Percentiles rank a stretch among this genome's conserved stretches.
Evolutionary conservation across 2,329 filamentous ascomycete species (phyloP).

Genomic region (Fusarium caatingaense): DNA sequence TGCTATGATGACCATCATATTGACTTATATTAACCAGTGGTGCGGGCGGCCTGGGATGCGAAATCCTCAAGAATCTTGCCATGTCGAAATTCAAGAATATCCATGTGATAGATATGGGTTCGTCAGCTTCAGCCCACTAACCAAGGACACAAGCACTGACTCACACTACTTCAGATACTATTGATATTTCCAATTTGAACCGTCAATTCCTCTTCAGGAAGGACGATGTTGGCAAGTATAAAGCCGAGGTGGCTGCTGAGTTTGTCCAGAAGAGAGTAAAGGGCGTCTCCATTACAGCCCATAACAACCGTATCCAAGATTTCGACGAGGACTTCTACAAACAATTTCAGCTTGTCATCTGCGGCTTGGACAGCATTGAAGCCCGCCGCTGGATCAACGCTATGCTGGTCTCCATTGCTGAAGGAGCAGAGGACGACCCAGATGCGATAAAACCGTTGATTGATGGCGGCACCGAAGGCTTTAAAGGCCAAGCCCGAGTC

Average conservation of each 20-base stretch:
- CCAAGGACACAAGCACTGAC: background rate
- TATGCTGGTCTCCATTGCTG: slow-evolving; percentile 89
- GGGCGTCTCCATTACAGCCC: slow-evolving; percentile 91
- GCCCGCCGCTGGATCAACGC: slow-evolving; percentile 99
- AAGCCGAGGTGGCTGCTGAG: slow-evolving; percentile 90
- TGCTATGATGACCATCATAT: slow-evolving; percentile 12
- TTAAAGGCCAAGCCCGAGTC: slow-evolving; percentile 96
- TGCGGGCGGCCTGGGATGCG: slow-evolving; percentile 92
- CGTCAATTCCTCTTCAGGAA: slow-evolving; percentile 96
- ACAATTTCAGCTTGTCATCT: slow-evolving; percentile 94
- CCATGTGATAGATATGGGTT: slow-evolving; percentile 98
- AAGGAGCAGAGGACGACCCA: slow-evolving; percentile 72
- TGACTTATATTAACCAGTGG: slow-evolving; percentile 67
- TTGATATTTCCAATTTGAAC: slow-evolving; percentile 98
- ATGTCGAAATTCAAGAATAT: slow-evolving; percentile 96
- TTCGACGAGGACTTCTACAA: slow-evolving; percentile 97
- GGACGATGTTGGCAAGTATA: slow-evolving; percentile 89
- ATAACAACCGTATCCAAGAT: slow-evolving; percentile 96
- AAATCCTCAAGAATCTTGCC: slow-evolving; percentile 95
- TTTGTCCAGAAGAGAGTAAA: slow-evolving; percentile 93
- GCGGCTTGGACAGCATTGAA: slow-evolving; percentile 96
- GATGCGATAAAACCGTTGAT: slow-evolving; percentile 94
- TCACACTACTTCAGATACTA: slow-evolving; percentile 75
- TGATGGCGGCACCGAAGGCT: slow-evolving; percentile 96
- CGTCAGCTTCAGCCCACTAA: slow-evolving; percentile 38